These are phyloP conservation scores for Cyamopsis tetragonoloba DNA, from an alignment of 306 rosid genomes.

Conservation along the genomic window DNA sequence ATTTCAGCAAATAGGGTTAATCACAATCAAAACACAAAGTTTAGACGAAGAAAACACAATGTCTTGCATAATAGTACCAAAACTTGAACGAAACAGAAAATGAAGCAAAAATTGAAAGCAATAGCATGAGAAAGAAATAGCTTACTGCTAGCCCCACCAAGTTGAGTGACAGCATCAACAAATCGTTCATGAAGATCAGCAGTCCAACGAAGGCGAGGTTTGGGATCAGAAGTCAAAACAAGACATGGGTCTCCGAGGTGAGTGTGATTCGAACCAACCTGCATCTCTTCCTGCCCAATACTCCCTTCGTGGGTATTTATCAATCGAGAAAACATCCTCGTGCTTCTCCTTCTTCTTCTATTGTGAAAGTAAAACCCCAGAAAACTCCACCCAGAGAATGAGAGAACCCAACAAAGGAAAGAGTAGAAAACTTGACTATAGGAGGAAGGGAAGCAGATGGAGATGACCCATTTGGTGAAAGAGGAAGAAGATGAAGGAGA, in stretches of 20 bases:
- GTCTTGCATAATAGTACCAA: neutral
- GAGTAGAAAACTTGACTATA: neutral
- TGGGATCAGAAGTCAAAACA: constrained; percentile 90
- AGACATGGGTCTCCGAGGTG: constrained; percentile 73
- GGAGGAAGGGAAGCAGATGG: constrained; percentile 9
- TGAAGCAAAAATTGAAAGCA: neutral
- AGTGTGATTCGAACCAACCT: constrained; percentile 19
- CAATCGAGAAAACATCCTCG: constrained; percentile 38
- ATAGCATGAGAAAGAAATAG: neutral
- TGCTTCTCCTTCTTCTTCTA: neutral
- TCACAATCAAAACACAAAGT: neutral
- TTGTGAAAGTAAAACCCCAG: neutral
- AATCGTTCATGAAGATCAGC: constrained; percentile 94
- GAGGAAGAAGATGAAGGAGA: neutral
- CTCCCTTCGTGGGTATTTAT: constrained; percentile 32
- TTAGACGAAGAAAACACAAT: neutral
- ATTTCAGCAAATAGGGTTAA: neutral
- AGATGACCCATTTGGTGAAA: constrained; percentile 30
- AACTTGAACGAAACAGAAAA: neutral
- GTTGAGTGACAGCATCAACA: constrained; percentile 94
- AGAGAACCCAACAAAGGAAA: neutral
- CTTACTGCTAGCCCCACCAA: constrained; percentile 84
- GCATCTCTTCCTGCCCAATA: constrained; percentile 44
- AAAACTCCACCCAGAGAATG: neutral
- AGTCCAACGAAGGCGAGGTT: constrained; percentile 99